A percentile compares a stretch with the other conserved stretches of the same genome.
Evolutionary conservation across 169 alveolate species (phyloP).

Genomic region (Eimeria tenella): DNA sequence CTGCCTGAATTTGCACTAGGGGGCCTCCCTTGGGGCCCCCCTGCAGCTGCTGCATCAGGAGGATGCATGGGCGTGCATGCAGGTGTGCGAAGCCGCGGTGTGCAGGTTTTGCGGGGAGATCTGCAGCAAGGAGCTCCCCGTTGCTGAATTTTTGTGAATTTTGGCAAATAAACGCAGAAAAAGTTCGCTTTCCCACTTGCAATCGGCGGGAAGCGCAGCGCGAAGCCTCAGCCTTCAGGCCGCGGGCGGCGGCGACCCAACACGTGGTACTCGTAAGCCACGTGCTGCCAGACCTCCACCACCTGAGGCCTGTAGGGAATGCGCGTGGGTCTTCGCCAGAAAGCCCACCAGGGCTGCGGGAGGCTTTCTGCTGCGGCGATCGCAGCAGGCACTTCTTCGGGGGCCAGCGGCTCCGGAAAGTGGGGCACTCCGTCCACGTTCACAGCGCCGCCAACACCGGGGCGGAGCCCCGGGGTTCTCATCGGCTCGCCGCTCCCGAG

Average conservation of each 20-base stretch:
- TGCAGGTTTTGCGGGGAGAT: too few relatives aligned
- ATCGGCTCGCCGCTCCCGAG: neutral
- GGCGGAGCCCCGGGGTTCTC: neutral
- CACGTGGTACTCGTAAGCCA: constrained; percentile 19
- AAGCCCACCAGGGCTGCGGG: constrained; percentile 52
- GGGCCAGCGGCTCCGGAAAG: constrained; percentile 19
- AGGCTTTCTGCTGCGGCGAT: constrained; percentile 23
- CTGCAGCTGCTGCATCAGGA: neutral
- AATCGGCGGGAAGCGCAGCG: too few relatives aligned
- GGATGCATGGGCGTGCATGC: neutral
- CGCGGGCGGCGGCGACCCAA: neutral
- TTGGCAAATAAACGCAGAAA: too few relatives aligned
- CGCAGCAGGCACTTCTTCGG: constrained; percentile 8
- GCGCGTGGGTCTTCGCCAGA: constrained; percentile 45
- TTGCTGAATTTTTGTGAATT: too few relatives aligned
- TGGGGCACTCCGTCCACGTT: constrained; percentile 53
- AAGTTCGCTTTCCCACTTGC: too few relatives aligned
- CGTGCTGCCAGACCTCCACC: constrained; percentile 45
- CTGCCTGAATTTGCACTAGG: neutral
- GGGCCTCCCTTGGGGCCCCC: neutral
- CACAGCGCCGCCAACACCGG: neutral
- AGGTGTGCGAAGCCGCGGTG: too few relatives aligned
- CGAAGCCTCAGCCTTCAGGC: too few relatives aligned
- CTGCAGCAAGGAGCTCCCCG: too few relatives aligned
- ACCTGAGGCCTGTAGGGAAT: constrained; percentile 25